Conservation (phyloP, 495 filamentous ascomycete genomes). For the Penicillium cinerascens region DNA sequence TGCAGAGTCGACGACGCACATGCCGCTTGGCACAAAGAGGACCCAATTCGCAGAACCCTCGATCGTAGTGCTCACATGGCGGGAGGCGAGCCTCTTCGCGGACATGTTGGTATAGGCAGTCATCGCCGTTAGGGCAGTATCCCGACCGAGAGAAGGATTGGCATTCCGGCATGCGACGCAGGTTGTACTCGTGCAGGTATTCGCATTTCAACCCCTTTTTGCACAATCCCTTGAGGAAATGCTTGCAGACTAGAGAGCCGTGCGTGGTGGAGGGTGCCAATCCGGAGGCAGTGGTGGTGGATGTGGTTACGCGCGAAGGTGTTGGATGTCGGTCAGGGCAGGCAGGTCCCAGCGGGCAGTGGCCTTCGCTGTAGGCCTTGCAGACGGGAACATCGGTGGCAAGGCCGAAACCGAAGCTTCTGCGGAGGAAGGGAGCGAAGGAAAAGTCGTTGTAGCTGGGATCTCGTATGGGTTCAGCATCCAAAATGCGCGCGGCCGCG, state of each 20-base stretch:
- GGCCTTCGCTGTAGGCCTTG: conserved; percentile 73
- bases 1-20: conserved; percentile 68
- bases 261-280: conserved; percentile 48
- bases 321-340: conserved; percentile 67
- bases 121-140: conserved; percentile 93
- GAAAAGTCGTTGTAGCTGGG: conserved; percentile 60
- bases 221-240: conserved; percentile 95
- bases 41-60: conserved; percentile 91
- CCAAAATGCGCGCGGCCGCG: conserved; percentile 34
- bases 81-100: conserved; percentile 76
- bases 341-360: conserved; percentile 71
- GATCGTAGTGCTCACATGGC: conserved; percentile 89
- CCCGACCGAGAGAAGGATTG: conserved; percentile 85
- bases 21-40: conserved; percentile 84
- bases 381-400: conserved; percentile 71
- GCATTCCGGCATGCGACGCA: conserved; percentile 96
- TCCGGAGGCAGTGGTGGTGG: conserved; percentile 53
- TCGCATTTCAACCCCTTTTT: conserved; percentile 96
- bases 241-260: conserved; percentile 86
- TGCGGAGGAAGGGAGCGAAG: conserved; percentile 70
- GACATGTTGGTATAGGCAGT: conserved; percentile 94
- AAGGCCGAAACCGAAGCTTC: conserved; percentile 74
- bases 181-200: conserved; percentile 97
- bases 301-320: conserved; percentile 43
- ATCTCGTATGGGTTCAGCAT: conserved; percentile 45